Base-by-base conservation (phyloP, 148 eudicot species). In the Vaccinium darrowii region DNA sequence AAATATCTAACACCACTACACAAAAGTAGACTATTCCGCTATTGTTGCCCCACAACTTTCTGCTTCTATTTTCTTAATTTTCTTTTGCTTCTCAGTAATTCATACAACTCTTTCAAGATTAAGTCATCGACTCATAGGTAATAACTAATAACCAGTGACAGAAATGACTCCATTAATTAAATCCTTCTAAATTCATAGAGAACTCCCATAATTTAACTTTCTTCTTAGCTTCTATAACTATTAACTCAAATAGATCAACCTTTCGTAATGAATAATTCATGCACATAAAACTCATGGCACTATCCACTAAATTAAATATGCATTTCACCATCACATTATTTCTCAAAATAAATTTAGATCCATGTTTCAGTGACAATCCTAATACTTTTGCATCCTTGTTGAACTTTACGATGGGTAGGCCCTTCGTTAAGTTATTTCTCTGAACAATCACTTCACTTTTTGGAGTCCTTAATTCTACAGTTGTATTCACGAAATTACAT, bases 151-250 rank as follows among this genome's bases (percentile, higher is more conserved):
- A 39, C 78, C 43, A 74, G 16, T 74, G 78, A 47, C 39, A 74
- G 51, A 23, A 74, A 74, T 74, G 50, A 74, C 51, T 39, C 78
- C 78, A 18, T 15, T 43, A 11, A 30, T 27, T 39, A 74, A 19
- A 39, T 39, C 5, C 23, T 74, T 43, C 23, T 15, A 74, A 43
- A 74, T 43, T 8, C n/a, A 74, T n/a, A 51, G 51, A 74, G 51
- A 74, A 39, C 18, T 74, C 11, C 21, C 12, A 73, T 15, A 15
- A 33, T 16, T 60, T 33, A 73, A 39, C 73, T 39, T 33, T 36
- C 77, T 73, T 36, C 50, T 36, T 73, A 39, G 77, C 77, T 73
- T 73, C 77, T 73, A 14, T 18, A 73, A 73, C 77, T 14, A 73
- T 39, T 36, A 74, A 39, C 78, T 43, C 78, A 43, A 18, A 74